phyloP scores from a whole-genome alignment of 768 basidiomycete species.

The Mycena maculata region DNA sequence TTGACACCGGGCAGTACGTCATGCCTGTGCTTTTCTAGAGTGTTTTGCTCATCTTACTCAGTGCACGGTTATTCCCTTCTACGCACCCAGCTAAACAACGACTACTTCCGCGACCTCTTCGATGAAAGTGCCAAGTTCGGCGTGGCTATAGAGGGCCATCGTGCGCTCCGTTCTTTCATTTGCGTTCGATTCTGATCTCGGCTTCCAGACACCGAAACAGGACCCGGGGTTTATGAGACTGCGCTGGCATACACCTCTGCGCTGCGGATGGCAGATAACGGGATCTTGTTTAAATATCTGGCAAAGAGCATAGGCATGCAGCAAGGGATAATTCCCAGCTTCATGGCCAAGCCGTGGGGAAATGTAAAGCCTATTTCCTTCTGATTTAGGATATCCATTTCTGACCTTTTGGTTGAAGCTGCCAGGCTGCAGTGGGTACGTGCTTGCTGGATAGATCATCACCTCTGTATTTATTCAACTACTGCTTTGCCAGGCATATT shows the following conservation, averaged over 20 bases:
- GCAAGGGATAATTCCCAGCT: slow-evolving; percentile 90
- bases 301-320: slow-evolving; percentile 94
- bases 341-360: slow-evolving; percentile 98
- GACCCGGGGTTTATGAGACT: slow-evolving; percentile 89
- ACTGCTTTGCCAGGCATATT: slow-evolving; percentile 69
- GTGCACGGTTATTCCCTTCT: slow-evolving; percentile 98
- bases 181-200: slow-evolving; percentile 16
- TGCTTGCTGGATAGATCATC: slow-evolving; percentile 11
- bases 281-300: slow-evolving; percentile 90
- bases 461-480: slow-evolving; percentile 4
- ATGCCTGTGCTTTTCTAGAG: not conserved
- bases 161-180: slow-evolving; percentile 55
- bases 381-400: not conserved
- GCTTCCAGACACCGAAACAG: slow-evolving; percentile 94
- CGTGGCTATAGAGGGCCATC: slow-evolving; percentile 88
- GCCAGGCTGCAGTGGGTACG: slow-evolving; percentile 94
- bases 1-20: slow-evolving; percentile 89
- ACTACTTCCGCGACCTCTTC: slow-evolving; percentile 91
- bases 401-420: slow-evolving; percentile 64
- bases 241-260: slow-evolving; percentile 88
- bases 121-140: slow-evolving; percentile 79
- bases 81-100: slow-evolving; percentile 88
- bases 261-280: slow-evolving; percentile 89
- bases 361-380: slow-evolving; percentile 66
- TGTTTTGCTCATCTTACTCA: slow-evolving; percentile 44